These are phyloP conservation scores for Gastrodia elata DNA, from an alignment of 106 monocot species.

Conservation along the genomic window DNA sequence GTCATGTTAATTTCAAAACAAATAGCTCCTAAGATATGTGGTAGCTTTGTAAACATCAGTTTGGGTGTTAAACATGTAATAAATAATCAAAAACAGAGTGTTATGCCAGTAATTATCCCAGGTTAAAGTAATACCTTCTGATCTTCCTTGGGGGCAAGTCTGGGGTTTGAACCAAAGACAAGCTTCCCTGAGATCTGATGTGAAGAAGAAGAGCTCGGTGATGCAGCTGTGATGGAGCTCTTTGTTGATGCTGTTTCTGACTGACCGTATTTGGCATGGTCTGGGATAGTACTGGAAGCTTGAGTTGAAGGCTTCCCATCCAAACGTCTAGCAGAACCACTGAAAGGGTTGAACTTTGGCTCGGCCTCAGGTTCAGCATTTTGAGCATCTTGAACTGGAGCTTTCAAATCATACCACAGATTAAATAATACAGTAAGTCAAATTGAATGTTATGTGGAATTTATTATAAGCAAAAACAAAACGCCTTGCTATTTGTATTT, in stretches of 20 bases:
- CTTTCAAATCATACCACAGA: neutral
- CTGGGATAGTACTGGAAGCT: slow-evolving; percentile 20
- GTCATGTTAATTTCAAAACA: neutral
- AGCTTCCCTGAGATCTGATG: slow-evolving; percentile 53
- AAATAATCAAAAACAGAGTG: too few relatives aligned
- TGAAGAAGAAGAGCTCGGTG: slow-evolving; percentile 26
- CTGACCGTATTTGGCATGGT: slow-evolving; percentile 18
- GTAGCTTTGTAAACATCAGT: neutral
- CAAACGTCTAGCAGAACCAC: slow-evolving; percentile 69
- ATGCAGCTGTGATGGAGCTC: slow-evolving; percentile 22
- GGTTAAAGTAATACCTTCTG: slow-evolving; percentile 37
- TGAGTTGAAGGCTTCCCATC: slow-evolving; percentile 62
- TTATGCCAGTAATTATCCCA: too few relatives aligned
- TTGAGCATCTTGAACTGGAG: slow-evolving; percentile 27
- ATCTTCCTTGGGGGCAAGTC: slow-evolving; percentile 28
- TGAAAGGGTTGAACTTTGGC: slow-evolving; percentile 73
- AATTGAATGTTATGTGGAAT: neutral
- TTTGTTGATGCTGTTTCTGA: slow-evolving; percentile 20
- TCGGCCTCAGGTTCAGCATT: slow-evolving; percentile 28
- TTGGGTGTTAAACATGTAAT: neutral
- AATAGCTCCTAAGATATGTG: neutral
- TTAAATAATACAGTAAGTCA: neutral
- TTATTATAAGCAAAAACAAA: too few relatives aligned
- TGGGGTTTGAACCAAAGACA: slow-evolving; percentile 63
- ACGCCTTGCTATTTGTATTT: too few relatives aligned